Percentiles rank a stretch among this genome's conserved stretches.
phyloP scores from a whole-genome alignment of 345 rosid genomes.

The Cardamine occulta region DNA sequence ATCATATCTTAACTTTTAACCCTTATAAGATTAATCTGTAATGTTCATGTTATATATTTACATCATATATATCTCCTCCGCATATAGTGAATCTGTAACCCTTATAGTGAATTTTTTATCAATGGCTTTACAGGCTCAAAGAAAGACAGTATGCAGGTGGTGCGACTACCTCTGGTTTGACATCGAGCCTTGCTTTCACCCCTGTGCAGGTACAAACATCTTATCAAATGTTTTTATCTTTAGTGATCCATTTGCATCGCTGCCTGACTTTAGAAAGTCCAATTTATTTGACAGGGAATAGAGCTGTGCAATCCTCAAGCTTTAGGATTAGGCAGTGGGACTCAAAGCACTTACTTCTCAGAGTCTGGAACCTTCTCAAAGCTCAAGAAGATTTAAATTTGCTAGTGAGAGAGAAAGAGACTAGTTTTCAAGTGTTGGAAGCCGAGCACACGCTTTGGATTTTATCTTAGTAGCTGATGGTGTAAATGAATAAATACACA shows the following conservation, averaged over 20 bases:
- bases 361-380: slow-evolving; percentile 90
- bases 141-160: slow-evolving; percentile 78
- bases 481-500: background rate
- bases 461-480: background rate
- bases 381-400: slow-evolving; percentile 68
- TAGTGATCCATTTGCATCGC: background rate
- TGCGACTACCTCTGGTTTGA: slow-evolving; percentile 88
- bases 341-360: slow-evolving; percentile 94
- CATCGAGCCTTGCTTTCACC: slow-evolving; percentile 93
- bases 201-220: slow-evolving; percentile 76
- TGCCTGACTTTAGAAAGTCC: background rate
- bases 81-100: no score
- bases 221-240: slow-evolving; percentile 19
- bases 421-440: slow-evolving; percentile 5
- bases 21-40: background rate
- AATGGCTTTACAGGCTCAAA: slow-evolving; percentile 69
- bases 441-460: background rate
- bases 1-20: background rate
- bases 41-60: slow-evolving; percentile 6
- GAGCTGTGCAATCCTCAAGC: slow-evolving; percentile 92
- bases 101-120: slow-evolving; percentile 15
- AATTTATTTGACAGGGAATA: slow-evolving; percentile 61
- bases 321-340: slow-evolving; percentile 78
- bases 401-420: background rate
- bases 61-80: slow-evolving; percentile 18